Evolutionary conservation across 2,329 filamentous ascomycete species (phyloP), one percentile per base, ranked within the genome.

Genomic region (Ambrosiella beaveri): DNA sequence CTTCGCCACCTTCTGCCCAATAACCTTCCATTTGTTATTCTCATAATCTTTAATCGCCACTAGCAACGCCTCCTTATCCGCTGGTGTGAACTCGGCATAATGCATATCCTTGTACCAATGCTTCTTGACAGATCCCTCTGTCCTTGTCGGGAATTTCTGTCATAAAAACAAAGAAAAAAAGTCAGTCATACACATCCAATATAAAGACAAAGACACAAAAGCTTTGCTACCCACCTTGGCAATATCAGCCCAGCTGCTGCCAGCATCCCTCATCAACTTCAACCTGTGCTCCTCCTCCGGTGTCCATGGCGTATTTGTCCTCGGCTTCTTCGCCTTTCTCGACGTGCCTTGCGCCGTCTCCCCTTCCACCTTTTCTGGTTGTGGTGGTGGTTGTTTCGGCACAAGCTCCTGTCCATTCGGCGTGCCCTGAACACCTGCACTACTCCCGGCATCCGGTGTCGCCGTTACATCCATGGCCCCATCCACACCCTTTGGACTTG

Each of bases 31-130:
- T 70, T 97, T 97, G 71, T 94, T 96, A 68, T 88, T 85, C 69
- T 98, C 93, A 72, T 97, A 97, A 69, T 98, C 93, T 72, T 95
- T 96, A 73, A 98, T 98, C 37, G 93, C 93, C 63, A 86, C 88
- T 64, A 95, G 80, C 60, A 98, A 73, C 41, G 86, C 86, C 65
- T 83, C 79, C 67, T 82, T 88, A 80, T 96, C 93, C 67, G 97
- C 89, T 74, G 96, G 91, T 54, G 88, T 90, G 69, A 98, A 97
- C 68, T 97, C 93, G 63, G 93, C 93, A 69, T 97, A 97, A 69
- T 98, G 93, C 93, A 98, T 98, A 66, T 98, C 93, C 87, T 97
- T 97, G 72, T 98, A 97, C 91, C 93, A 98, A 70, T 98, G 93
- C 73, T 97, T 98, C 77, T 97, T 98, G 19, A 98, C 93, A 66